Evolutionary conservation across 495 filamentous ascomycete species (phyloP), one percentile per base, ranked within the genome.

Genomic region (Apodospora peruviana): DNA sequence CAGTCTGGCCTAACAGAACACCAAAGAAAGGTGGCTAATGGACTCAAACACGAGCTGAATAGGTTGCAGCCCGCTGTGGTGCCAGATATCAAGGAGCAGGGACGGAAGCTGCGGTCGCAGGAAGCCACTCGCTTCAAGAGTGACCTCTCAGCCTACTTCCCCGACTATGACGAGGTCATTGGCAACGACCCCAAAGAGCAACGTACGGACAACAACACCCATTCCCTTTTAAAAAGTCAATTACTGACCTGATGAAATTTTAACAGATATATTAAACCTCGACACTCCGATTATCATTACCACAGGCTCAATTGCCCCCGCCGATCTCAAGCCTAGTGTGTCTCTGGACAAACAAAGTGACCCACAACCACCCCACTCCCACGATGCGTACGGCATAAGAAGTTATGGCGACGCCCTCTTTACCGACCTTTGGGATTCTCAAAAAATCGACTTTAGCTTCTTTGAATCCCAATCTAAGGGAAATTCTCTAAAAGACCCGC

Each of bases 161-260:
- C 86, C 37, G 89, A 91, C 51, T 96, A 91, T 66, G 90, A 96
- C 62, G 86, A 93, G 55, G 78, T 95, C 46, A 85, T 96, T 61
- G 88, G 85, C 49, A 84, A 90, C 54, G 84, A 88, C 53, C 79
- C 80, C 5, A 81, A 85, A 48, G 83, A 90, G 61, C 71, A 81
- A 48, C 86, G 88, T 95, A 75, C 56, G 79, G 71, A 22, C 23
- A 42, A 5, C 9, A 57, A 18, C 24, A 57, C 43, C 49, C 59
- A 0, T 17, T 45, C 44, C 23, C 35, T 38, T 39, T 42, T 55
- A 2, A 38, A 29, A 24, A 8, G 14, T 7, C 23, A n/a, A n/a
- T n/a, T n/a, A 20, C 11, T 14, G 11, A 32, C 27, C 14, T 37
- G 22, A 37, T 19, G 29, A 19, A 24, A 9, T 39, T 36, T 52